Conservation (phyloP, 805 yeast genomes). For the Priceomyces medius region DNA sequence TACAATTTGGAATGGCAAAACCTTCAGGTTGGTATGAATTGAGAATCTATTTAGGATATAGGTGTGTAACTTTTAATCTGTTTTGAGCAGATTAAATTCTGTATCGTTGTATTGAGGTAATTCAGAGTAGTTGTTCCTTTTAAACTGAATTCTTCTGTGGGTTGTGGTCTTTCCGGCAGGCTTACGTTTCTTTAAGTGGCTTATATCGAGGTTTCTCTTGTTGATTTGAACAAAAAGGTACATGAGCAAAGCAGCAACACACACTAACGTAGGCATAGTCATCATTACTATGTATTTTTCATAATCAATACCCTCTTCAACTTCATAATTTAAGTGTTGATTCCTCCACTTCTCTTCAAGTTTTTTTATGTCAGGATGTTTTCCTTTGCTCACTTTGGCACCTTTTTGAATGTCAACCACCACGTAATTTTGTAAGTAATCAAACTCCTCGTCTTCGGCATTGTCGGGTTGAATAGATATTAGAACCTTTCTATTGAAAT, state of each 20-base stretch:
- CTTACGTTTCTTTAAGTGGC: constrained; percentile 34
- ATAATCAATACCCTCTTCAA: constrained; percentile 47
- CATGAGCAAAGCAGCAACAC: constrained; percentile 59
- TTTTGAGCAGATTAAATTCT: constrained; percentile 1
- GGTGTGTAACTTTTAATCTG: background rate
- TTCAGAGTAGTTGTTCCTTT: constrained; percentile 20
- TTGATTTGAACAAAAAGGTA: constrained; percentile 61
- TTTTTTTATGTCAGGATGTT: constrained; percentile 40
- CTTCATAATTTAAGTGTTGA: constrained; percentile 20
- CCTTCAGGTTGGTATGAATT: too few species aligned
- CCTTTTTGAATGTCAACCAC: constrained; percentile 51
- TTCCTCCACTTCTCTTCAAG: constrained; percentile 30
- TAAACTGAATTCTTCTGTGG: constrained; percentile 31
- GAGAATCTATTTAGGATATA: too few species aligned
- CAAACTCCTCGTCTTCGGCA: constrained; percentile 64
- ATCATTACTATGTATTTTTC: constrained; percentile 63
- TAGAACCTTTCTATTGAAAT: constrained; percentile 53
- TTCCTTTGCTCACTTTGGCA: constrained; percentile 52
- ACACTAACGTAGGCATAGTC: constrained; percentile 66
- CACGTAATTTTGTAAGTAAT: constrained; percentile 42
- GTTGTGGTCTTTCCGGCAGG: constrained; percentile 26
- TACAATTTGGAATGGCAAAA: too few species aligned
- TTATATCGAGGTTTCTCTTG: constrained; percentile 41
- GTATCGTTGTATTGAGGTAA: constrained; percentile 35
- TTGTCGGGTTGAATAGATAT: constrained; percentile 74